phyloP scores from a whole-genome alignment of 805 yeast genomes.

The Candida anglica region DNA sequence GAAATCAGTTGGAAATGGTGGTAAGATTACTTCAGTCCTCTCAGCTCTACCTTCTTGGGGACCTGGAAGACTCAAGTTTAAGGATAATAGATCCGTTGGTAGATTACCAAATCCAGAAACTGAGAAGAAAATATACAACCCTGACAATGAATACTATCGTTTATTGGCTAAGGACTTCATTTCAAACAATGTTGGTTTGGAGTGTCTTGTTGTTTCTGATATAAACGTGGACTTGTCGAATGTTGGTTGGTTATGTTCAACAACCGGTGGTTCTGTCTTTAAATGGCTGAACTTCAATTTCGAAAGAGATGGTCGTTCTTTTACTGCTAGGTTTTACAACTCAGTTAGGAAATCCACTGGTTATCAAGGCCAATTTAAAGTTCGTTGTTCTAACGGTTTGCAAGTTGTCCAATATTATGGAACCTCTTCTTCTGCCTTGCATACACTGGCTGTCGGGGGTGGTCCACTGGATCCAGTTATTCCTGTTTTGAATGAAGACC shows the following conservation, averaged over 20 bases:
- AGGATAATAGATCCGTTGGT: conserved; percentile 34
- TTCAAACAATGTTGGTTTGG: conserved; percentile 64
- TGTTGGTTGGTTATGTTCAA: conserved; percentile 59
- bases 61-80: conserved; percentile 61
- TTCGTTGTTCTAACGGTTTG: conserved; percentile 84
- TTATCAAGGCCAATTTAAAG: conserved; percentile 76
- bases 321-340: conserved; percentile 57
- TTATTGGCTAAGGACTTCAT: conserved; percentile 56
- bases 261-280: conserved; percentile 68
- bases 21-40: conserved; percentile 70
- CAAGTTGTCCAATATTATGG: conserved; percentile 78
- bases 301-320: conserved; percentile 64
- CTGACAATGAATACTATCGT: conserved; percentile 60
- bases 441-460: conserved; percentile 24
- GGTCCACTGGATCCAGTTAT: conserved; percentile 59
- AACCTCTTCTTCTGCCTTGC: conserved; percentile 25
- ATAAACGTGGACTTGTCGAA: conserved; percentile 71
- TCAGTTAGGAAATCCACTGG: conserved; percentile 55
- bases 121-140: conserved; percentile 50
- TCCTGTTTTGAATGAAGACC: conserved; percentile 62
- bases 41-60: conserved; percentile 77
- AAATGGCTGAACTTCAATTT: conserved; percentile 65
- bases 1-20: conserved; percentile 64
- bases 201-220: conserved; percentile 65
- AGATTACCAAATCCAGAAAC: conserved; percentile 38